These are phyloP conservation scores for Asterella californica DNA, from an alignment of 225 moss, liverwort and hornwort genomes.

Conservation along the genomic window DNA sequence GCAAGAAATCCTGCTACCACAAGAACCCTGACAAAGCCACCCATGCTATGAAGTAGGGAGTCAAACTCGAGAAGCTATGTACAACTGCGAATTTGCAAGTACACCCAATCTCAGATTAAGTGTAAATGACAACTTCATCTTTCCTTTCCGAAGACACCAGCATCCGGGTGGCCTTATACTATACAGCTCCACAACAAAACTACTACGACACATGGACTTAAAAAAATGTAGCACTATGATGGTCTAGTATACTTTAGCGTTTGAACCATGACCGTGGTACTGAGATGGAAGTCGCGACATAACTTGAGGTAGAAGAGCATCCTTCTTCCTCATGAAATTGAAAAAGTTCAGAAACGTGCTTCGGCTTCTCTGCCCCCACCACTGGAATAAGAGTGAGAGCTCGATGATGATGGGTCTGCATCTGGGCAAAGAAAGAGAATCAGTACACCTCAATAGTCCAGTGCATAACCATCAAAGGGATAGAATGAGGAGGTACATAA, in stretches of 20 bases:
- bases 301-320: slow-evolving; percentile 78
- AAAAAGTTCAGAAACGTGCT: slow-evolving; percentile 64
- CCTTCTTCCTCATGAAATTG: slow-evolving; percentile 74
- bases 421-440: background rate
- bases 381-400: background rate
- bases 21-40: background rate
- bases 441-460: background rate
- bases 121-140: background rate
- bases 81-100: slow-evolving; percentile 6
- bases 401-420: too few species aligned
- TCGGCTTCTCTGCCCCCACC: slow-evolving; percentile 42
- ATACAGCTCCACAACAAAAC: slow-evolving; percentile 2
- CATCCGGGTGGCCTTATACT: background rate
- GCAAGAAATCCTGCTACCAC: background rate
- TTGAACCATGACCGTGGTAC: slow-evolving; percentile 25
- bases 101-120: slow-evolving; percentile 1
- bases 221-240: background rate
- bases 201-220: background rate
- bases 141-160: background rate
- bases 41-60: slow-evolving; percentile 2
- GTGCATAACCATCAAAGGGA: background rate
- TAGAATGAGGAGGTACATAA: background rate
- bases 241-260: slow-evolving; percentile 35
- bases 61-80: slow-evolving; percentile 7
- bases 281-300: slow-evolving; percentile 62